These are phyloP conservation scores for Botrytis fabae DNA, from an alignment of 2,329 filamentous ascomycete genomes.

Conservation along the genomic window DNA sequence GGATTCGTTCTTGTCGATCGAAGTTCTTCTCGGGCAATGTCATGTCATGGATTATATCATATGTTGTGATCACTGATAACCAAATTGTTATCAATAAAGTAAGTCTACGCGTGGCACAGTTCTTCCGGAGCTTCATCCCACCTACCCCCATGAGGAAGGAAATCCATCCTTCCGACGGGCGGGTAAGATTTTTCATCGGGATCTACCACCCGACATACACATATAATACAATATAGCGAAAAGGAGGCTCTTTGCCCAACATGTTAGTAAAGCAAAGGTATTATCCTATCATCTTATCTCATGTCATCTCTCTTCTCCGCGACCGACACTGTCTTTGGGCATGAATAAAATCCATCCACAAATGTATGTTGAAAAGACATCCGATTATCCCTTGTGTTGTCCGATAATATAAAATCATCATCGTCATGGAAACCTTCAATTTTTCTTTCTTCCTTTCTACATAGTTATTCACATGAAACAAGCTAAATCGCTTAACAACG, in stretches of 20 bases:
- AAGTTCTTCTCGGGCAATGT: neutral
- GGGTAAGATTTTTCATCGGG: neutral
- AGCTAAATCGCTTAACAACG: neutral
- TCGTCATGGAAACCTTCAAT: neutral
- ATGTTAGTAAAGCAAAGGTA: neutral
- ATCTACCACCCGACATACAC: neutral
- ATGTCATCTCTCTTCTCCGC: neutral
- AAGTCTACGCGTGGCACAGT: neutral
- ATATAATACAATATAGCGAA: neutral
- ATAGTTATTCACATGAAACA: neutral
- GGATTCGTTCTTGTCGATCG: neutral
- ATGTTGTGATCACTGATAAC: conserved; percentile 3
- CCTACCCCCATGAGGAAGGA: neutral
- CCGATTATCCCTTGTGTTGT: neutral
- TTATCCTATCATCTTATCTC: neutral
- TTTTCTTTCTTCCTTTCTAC: neutral
- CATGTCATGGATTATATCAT: neutral
- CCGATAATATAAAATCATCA: neutral
- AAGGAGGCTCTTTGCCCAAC: neutral
- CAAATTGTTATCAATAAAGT: neutral
- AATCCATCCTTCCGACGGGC: conserved; percentile 12
- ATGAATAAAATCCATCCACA: neutral
- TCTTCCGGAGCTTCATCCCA: neutral
- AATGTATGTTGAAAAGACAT: neutral
- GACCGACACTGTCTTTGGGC: neutral